These are phyloP conservation scores for Colletotrichum chrysophilum DNA, from an alignment of 2,329 filamentous ascomycete species.

Conservation along the genomic window DNA sequence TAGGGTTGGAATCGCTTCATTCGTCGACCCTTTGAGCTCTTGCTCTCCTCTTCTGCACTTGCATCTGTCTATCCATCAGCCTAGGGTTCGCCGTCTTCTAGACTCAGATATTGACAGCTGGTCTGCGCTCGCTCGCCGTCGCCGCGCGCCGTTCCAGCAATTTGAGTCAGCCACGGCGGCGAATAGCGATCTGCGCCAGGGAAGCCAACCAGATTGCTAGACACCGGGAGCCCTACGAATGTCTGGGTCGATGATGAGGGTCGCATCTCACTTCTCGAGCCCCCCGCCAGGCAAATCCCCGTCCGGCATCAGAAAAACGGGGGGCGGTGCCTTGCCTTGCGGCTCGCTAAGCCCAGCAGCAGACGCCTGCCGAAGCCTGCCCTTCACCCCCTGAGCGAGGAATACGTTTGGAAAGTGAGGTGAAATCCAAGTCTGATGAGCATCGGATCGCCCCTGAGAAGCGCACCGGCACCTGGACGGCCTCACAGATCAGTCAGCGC, in stretches of 20 bases:
- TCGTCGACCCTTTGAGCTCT: not conserved
- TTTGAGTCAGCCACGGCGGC: not conserved
- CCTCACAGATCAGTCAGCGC: not conserved
- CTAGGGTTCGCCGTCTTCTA: not conserved
- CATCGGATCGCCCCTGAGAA: conserved; percentile 1
- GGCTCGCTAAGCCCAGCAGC: conserved; percentile 2
- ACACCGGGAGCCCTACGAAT: not conserved
- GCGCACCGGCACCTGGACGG: not conserved
- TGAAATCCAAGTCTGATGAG: not conserved
- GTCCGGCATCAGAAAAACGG: conserved; percentile 6
- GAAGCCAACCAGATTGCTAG: conserved; percentile 14
- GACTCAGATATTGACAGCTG: not conserved
- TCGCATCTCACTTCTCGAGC: conserved; percentile 2
- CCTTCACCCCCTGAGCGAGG: not conserved
- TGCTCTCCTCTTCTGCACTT: not conserved
- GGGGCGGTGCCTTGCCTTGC: not conserved
- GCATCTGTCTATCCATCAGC: not conserved
- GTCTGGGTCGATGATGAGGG: not conserved
- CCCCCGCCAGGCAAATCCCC: not conserved
- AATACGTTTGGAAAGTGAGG: not conserved
- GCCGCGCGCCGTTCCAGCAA: not conserved
- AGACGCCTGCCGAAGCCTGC: not conserved
- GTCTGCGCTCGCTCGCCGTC: not conserved
- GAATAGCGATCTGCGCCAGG: conserved; percentile 16
- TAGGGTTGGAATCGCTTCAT: not conserved